phyloP scores from a whole-genome alignment of 768 basidiomycete genomes.

The Zangia roseola region DNA sequence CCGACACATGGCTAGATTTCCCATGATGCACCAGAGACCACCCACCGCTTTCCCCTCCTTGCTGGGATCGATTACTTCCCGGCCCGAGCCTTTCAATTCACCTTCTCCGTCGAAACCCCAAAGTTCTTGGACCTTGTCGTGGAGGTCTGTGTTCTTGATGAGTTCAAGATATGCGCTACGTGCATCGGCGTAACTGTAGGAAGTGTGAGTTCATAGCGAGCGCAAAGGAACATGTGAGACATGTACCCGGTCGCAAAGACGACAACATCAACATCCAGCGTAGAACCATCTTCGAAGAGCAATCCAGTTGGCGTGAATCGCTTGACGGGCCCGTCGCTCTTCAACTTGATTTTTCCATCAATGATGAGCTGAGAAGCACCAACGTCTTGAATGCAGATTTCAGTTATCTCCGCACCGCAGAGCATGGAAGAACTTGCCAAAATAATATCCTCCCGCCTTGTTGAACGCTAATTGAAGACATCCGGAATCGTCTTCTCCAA shows the following conservation, averaged over 20 bases:
- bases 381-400: conserved; percentile 29
- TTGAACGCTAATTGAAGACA: conserved; percentile 46
- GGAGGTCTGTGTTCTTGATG: conserved; percentile 19
- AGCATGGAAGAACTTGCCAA: conserved; percentile 39
- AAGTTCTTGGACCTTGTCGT: conserved; percentile 21
- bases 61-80: conserved; percentile 44
- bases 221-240: neutral
- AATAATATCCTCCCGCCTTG: conserved; percentile 64
- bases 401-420: neutral
- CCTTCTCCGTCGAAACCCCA: conserved; percentile 35
- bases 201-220: neutral
- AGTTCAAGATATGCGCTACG: conserved; percentile 17
- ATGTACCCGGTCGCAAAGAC: conserved; percentile 29
- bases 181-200: conserved; percentile 20
- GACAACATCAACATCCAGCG: conserved; percentile 45
- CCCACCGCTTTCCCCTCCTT: conserved; percentile 13
- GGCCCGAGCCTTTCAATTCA: conserved; percentile 33
- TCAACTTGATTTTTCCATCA: conserved; percentile 48
- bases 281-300: conserved; percentile 30
- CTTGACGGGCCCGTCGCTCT: conserved; percentile 26
- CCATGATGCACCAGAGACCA: conserved; percentile 58
- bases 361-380: conserved; percentile 43
- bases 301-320: conserved; percentile 33
- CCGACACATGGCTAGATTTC: conserved; percentile 59
- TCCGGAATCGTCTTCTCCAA: conserved; percentile 52